Evolutionary conservation across 164 flowering plant genomes (phyloP).

Genomic region (Stephania cephalantha): DNA sequence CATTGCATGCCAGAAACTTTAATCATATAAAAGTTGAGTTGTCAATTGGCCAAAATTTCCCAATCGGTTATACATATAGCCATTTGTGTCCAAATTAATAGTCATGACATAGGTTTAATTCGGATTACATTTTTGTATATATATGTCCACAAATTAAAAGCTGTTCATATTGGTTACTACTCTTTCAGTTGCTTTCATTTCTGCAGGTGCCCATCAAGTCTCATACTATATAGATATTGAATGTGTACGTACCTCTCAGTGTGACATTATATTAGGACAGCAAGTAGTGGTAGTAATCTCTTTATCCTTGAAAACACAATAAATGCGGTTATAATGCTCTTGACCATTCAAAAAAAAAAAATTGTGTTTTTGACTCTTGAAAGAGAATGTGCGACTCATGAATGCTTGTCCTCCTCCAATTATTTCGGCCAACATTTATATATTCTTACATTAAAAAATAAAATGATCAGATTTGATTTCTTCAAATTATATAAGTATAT

Average conservation of each 20-base stretch:
- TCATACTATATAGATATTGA: background rate
- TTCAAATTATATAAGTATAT: too few species aligned
- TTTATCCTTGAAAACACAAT: background rate
- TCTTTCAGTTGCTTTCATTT: background rate
- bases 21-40: background rate
- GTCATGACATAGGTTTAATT: background rate
- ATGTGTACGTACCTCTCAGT: background rate
- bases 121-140: background rate
- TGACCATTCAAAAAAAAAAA: background rate
- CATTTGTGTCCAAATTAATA: too few species aligned
- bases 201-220: background rate
- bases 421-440: background rate
- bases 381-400: background rate
- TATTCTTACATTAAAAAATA: background rate
- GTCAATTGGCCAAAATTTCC: background rate
- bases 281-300: background rate
- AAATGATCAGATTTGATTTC: too few species aligned
- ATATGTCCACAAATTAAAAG: background rate
- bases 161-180: background rate
- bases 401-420: background rate
- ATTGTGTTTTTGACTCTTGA: background rate
- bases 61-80: too few species aligned
- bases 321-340: background rate
- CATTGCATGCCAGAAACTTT: background rate
- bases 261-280: background rate